Evolutionary conservation across 805 yeast species (phyloP).

Genomic region (Pichia occidentalis): DNA sequence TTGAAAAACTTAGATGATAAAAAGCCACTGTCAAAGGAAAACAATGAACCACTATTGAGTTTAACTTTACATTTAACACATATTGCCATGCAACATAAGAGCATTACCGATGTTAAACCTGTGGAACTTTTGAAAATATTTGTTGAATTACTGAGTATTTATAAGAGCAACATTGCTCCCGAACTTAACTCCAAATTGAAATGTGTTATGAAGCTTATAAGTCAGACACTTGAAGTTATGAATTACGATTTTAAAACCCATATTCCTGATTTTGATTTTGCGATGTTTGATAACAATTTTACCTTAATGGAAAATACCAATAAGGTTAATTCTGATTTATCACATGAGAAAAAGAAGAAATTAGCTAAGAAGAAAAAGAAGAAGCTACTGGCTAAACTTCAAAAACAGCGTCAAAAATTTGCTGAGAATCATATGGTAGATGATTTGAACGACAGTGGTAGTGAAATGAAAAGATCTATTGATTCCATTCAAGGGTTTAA

Average conservation of each 20-base stretch:
- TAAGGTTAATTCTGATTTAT: conserved; percentile 28
- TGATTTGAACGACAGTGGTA: conserved; percentile 21
- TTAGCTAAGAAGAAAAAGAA: conserved; percentile 64
- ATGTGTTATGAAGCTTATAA: conserved; percentile 5
- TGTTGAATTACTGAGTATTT: conserved; percentile 5
- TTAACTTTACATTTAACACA: conserved; percentile 64
- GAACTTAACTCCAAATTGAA: conserved; percentile 5
- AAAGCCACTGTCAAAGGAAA: neutral
- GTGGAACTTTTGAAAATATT: conserved; percentile 6
- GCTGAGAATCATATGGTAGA: conserved; percentile 45
- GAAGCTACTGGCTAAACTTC: conserved; percentile 70
- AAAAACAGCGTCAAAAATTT: conserved; percentile 72
- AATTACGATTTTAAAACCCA: neutral
- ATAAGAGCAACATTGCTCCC: conserved; percentile 6
- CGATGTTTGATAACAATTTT: conserved; percentile 14
- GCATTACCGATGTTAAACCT: conserved; percentile 8
- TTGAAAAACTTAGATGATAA: conserved; percentile 19
- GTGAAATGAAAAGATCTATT: conserved; percentile 24
- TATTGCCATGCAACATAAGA: conserved; percentile 32
- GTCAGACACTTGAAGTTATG: conserved; percentile 2
- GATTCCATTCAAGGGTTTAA: conserved; percentile 19
- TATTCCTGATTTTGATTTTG: conserved; percentile 8
- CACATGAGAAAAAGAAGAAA: conserved; percentile 53
- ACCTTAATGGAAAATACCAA: conserved; percentile 5
- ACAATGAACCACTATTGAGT: conserved; percentile 48